Evolutionary conservation across 2,329 filamentous ascomycete genomes (phyloP).

Genomic region (Microcera coccophila): DNA sequence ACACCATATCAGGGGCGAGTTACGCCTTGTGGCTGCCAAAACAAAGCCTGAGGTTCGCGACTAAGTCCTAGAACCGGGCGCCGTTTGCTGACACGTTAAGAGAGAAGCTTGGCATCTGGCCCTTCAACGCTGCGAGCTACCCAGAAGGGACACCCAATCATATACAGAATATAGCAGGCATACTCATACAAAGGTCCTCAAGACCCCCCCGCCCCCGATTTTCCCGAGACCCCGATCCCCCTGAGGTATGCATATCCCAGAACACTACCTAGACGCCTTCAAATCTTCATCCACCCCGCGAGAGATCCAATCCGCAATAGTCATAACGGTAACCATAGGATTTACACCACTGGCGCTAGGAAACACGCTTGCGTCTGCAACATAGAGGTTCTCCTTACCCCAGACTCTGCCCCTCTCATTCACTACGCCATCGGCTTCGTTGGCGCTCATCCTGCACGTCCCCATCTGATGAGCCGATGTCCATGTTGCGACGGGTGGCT

Average conservation of each 20-base stretch:
- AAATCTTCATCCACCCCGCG: constrained; percentile 50
- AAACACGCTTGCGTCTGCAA: constrained; percentile 72
- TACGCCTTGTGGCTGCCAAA: background rate
- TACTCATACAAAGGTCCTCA: background rate
- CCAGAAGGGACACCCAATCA: background rate
- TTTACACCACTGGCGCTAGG: constrained; percentile 75
- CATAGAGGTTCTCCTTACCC: constrained; percentile 61
- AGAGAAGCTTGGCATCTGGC: background rate
- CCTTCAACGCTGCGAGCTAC: background rate
- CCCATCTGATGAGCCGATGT: constrained; percentile 80
- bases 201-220: background rate
- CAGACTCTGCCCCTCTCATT: constrained; percentile 59
- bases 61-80: background rate
- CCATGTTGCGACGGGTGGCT: constrained; percentile 51
- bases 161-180: background rate
- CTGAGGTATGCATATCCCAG: background rate
- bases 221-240: too few species aligned
- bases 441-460: constrained; percentile 65
- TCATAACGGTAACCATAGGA: constrained; percentile 77
- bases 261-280: constrained; percentile 12
- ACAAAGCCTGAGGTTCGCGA: background rate
- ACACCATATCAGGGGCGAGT: background rate
- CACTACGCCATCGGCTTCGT: constrained; percentile 52
- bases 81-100: too few species aligned
- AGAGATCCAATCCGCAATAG: constrained; percentile 62